phyloP scores from a whole-genome alignment of 352 stramenopile species.

The Phytopythium ostracodes region DNA sequence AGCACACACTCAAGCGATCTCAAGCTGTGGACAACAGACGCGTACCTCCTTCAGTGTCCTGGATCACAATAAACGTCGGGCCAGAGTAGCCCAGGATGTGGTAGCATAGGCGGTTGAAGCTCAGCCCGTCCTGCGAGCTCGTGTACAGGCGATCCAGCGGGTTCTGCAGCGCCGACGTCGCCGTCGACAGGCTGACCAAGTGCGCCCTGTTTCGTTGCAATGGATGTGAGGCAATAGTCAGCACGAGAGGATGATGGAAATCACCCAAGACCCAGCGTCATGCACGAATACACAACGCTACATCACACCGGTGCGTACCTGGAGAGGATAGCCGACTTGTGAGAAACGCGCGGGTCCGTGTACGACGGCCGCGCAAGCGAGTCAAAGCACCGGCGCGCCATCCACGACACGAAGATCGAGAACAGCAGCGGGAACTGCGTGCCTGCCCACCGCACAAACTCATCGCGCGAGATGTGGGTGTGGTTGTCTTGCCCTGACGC shows the following conservation, averaged over 20 bases:
- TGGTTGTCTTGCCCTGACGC: conserved; percentile 8
- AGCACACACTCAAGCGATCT: not conserved
- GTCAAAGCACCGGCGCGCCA: conserved; percentile 49
- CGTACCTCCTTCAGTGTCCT: conserved; percentile 57
- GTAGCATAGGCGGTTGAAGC: conserved; percentile 80
- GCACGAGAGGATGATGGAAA: no score
- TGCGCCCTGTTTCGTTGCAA: conserved; percentile 48
- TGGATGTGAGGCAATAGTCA: not conserved
- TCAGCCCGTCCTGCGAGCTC: conserved; percentile 72
- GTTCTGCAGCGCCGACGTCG: conserved; percentile 56
- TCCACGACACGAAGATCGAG: conserved; percentile 74
- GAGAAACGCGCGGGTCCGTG: conserved; percentile 38
- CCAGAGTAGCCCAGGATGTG: conserved; percentile 80
- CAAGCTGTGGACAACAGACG: conserved; percentile 2
- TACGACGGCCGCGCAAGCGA: conserved; percentile 49
- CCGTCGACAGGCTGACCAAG: conserved; percentile 53
- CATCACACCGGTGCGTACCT: conserved; percentile 21
- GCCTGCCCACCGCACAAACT: conserved; percentile 60
- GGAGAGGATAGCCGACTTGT: conserved; percentile 68
- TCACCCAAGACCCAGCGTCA: not conserved
- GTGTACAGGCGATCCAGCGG: conserved; percentile 70
- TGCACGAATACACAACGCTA: not conserved
- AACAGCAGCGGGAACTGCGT: conserved; percentile 70
- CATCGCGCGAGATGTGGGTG: conserved; percentile 22
- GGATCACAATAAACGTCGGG: conserved; percentile 65